Base-by-base conservation (phyloP, 176 grass and related monocot genomes). In the Zizania latifolia region DNA sequence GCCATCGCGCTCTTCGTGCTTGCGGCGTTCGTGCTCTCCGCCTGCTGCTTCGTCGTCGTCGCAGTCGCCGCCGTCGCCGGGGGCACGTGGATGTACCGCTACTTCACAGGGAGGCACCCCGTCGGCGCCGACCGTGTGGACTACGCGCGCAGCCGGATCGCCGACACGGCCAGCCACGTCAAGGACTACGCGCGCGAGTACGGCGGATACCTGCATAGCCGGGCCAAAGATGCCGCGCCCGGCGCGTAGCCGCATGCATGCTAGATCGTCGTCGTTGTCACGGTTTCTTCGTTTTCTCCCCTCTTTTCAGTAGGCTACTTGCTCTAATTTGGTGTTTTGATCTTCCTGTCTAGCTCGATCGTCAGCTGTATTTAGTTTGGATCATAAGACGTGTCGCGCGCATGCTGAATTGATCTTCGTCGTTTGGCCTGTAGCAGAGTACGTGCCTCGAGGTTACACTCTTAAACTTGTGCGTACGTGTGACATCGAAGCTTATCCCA, bases 201-300 rank as follows among this genome's bases (percentile, higher is more conserved):
- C 78, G 86, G 91, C 16, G 94, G 94, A 0, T 94, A 94, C 82
- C 77, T 92, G 22, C 77, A 88, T 2, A 80, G 11, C 85, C 82
- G 87, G 8, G n/a, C 79, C 75, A 99, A 99, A 92, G 95, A 99
- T 65, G 95, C 95, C 44, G 95, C 95, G n/a, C 89, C 95, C 8
- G 95, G 95, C 41, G 91, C 94, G 0, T 94, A 87, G 61, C n/a
- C 16, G 67, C 55, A 21, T 7, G 74, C 65, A 32, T 14, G 32
- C 33, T 69, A 53, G 67, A 31, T 36, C 28, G 57, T 30, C 24
- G 3, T 21, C 21, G 1, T 2, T 21, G 3, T 26, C n/a, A n/a
- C n/a, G n/a, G 4, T 7, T 58, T 30, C 2, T 6, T 0, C 19
- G 8, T 50, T 0, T 2, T 75, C 36, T 16, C 40, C 19, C 2